These are phyloP conservation scores for Oryza coarctata DNA, from an alignment of 176 grass and related monocot genomes.

Conservation along the genomic window DNA sequence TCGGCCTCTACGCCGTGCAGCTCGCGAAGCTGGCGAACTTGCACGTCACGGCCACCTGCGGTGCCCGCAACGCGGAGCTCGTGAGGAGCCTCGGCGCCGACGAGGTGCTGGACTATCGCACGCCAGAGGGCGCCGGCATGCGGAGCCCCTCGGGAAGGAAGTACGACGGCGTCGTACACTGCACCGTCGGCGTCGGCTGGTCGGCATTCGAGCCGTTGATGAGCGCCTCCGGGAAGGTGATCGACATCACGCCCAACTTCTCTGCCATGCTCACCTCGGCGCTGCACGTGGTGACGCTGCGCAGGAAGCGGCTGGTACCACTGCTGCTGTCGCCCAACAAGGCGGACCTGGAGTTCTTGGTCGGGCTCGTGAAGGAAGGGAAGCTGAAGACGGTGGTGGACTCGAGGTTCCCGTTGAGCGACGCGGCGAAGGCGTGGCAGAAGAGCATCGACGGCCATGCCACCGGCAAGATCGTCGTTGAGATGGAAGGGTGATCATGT, in stretches of 20 bases:
- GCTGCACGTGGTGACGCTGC: slow-evolving; percentile 35
- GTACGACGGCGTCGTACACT: slow-evolving; percentile 62
- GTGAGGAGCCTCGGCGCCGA: slow-evolving; percentile 62
- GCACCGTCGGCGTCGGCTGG: slow-evolving; percentile 50
- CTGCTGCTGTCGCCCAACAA: slow-evolving; percentile 33
- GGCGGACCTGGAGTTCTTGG: slow-evolving; percentile 61
- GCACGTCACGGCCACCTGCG: slow-evolving; percentile 63
- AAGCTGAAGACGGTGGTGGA: slow-evolving; percentile 62
- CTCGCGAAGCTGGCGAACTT: slow-evolving; percentile 52
- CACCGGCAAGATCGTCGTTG: slow-evolving; percentile 65
- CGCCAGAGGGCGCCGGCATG: slow-evolving; percentile 49
- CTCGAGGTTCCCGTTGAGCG: slow-evolving; percentile 42
- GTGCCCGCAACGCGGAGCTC: slow-evolving; percentile 47
- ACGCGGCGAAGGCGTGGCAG: slow-evolving; percentile 49
- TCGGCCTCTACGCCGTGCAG: slow-evolving; percentile 51
- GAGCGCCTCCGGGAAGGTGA: slow-evolving; percentile 34
- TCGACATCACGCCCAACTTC: slow-evolving; percentile 50
- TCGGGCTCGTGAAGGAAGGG: slow-evolving; percentile 48
- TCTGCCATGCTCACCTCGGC: slow-evolving; percentile 16
- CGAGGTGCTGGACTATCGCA: slow-evolving; percentile 71
- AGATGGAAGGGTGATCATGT: slow-evolving; percentile 35
- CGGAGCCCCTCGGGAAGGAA: slow-evolving; percentile 53
- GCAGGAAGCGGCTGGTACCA: slow-evolving; percentile 52
- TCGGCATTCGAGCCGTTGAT: slow-evolving; percentile 46
- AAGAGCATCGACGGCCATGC: slow-evolving; percentile 74